phyloP scores from a whole-genome alignment of 129 eudicot genomes.

The Tanacetum coccineum region DNA sequence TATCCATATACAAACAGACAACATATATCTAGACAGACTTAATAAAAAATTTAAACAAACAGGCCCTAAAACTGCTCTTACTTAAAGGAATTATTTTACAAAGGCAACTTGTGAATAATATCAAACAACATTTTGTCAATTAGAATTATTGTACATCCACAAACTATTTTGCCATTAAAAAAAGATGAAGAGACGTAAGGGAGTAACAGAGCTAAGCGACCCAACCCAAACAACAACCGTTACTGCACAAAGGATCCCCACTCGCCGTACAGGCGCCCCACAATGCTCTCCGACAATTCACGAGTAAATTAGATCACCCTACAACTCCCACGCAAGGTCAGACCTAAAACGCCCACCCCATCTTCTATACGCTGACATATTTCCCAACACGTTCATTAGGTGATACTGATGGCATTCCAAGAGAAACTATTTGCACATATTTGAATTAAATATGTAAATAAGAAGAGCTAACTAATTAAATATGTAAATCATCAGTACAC shows the following conservation, averaged over 20 bases:
- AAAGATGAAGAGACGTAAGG: not conserved
- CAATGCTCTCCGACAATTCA: too few species aligned
- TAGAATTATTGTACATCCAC: not conserved
- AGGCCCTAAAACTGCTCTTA: too few species aligned
- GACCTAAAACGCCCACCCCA: too few species aligned
- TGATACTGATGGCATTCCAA: conserved; percentile 89
- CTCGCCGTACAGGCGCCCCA: too few species aligned
- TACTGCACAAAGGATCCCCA: too few species aligned
- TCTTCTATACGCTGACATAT: conserved; percentile 61
- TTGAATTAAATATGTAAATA: not conserved
- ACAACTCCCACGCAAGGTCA: too few species aligned
- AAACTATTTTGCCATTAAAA: not conserved
- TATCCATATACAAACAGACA: too few species aligned
- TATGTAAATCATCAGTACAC: not conserved
- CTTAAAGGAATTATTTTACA: too few species aligned
- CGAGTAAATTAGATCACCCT: too few species aligned
- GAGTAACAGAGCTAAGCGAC: not conserved
- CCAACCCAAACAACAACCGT: too few species aligned
- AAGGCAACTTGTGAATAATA: not conserved
- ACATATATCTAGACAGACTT: too few species aligned
- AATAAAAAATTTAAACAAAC: too few species aligned
- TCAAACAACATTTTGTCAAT: not conserved
- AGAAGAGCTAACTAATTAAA: not conserved
- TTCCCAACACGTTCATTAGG: conserved; percentile 85
- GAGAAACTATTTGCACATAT: conserved; percentile 76